Conservation (phyloP, 164 flowering plant genomes). For the Echeveria elegans region DNA sequence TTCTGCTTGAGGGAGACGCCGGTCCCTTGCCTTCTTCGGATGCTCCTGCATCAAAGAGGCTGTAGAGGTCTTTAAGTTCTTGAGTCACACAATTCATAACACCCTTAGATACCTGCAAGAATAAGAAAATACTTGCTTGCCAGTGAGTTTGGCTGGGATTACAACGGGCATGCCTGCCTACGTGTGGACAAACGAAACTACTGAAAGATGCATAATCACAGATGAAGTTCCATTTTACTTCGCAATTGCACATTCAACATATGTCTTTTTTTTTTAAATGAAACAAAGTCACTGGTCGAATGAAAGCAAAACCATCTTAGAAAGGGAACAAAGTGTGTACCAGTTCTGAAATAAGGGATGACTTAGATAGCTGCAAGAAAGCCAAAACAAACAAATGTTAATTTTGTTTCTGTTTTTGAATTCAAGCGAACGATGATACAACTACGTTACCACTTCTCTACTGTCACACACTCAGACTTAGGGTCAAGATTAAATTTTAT, state of each 20-base stretch:
- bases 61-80: slow-evolving; percentile 83
- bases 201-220: too few species aligned
- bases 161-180: neutral
- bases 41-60: slow-evolving; percentile 75
- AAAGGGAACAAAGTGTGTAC: slow-evolving; percentile 28
- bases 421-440: too few species aligned
- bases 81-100: slow-evolving; percentile 73
- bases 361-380: slow-evolving; percentile 14
- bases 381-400: slow-evolving; percentile 2
- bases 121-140: slow-evolving; percentile 5
- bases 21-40: too few species aligned
- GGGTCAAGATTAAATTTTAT: slow-evolving; percentile 70
- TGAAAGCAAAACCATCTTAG: neutral
- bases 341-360: slow-evolving; percentile 74
- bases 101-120: slow-evolving; percentile 69
- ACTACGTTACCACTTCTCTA: slow-evolving; percentile 71
- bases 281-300: too few species aligned
- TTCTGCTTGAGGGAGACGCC: too few species aligned
- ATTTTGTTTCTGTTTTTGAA: too few species aligned
- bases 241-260: too few species aligned
- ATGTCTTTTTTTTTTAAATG: too few species aligned
- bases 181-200: too few species aligned
- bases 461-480: slow-evolving; percentile 58
- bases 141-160: neutral
- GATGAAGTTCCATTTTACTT: too few species aligned